A percentile compares a stretch with the other conserved stretches of the same genome.
These are phyloP conservation scores for Primulina tabacum DNA, from an alignment of 257 asterid species.

Conservation along the genomic window DNA sequence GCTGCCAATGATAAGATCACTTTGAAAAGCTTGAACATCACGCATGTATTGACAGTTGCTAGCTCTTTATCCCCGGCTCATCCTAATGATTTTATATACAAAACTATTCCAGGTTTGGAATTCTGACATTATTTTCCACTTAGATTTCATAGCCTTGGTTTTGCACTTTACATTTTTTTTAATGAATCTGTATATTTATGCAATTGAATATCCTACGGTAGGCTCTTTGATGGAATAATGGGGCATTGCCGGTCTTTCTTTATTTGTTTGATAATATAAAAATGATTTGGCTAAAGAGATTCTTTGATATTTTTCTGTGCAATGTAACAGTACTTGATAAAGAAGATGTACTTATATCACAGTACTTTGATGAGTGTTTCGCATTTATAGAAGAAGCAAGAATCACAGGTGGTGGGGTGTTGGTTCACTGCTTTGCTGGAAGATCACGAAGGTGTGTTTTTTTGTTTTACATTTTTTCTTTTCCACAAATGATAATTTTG, in stretches of 20 bases:
- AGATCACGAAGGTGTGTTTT: slow-evolving; percentile 70
- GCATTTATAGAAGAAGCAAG: slow-evolving; percentile 76
- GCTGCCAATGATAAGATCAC: slow-evolving; percentile 62
- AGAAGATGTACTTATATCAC: slow-evolving; percentile 44
- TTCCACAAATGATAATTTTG: background rate
- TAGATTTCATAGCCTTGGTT: background rate
- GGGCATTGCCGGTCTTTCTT: background rate
- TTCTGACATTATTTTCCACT: slow-evolving; percentile 6
- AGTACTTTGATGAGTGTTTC: slow-evolving; percentile 69
- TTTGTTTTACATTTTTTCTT: background rate
- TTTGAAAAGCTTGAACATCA: slow-evolving; percentile 60
- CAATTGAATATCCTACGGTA: background rate
- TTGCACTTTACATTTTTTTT: slow-evolving; percentile 6
- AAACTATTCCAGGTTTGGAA: slow-evolving; percentile 48
- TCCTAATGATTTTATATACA: slow-evolving; percentile 70
- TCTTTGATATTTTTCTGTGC: slow-evolving; percentile 18
- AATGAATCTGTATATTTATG: background rate
- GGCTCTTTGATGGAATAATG: background rate
- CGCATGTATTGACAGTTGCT: slow-evolving; percentile 72
- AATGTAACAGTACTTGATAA: slow-evolving; percentile 64
- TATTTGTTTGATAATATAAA: slow-evolving; percentile 1
- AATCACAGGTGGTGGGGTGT: slow-evolving; percentile 57
- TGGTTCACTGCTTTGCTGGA: slow-evolving; percentile 89
- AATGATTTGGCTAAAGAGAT: background rate
- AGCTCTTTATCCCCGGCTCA: slow-evolving; percentile 41